Conservation (phyloP, 148 eudicot genomes). For the Dysphania ambrosioides region DNA sequence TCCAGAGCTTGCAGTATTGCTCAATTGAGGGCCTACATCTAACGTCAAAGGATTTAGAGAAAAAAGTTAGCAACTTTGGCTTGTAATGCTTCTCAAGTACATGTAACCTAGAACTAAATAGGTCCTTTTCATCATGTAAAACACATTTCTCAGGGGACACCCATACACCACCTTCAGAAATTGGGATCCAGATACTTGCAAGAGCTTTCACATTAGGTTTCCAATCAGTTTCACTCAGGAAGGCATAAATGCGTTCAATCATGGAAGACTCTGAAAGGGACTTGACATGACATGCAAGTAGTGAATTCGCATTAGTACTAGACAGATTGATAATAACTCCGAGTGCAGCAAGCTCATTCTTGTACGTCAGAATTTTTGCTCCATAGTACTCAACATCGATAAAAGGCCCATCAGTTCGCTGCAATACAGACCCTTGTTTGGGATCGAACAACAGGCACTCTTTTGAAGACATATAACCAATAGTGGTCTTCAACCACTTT, state of each 20-base stretch:
- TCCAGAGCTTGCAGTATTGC: conserved; percentile 63
- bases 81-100: conserved; percentile 42
- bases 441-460: conserved; percentile 40
- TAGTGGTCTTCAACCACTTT: conserved; percentile 49
- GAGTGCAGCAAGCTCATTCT: conserved; percentile 40
- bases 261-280: conserved; percentile 28
- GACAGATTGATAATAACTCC: conserved; percentile 39
- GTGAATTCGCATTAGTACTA: conserved; percentile 26
- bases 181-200: conserved; percentile 47
- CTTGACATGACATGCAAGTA: conserved; percentile 41
- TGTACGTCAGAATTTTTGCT: conserved; percentile 30
- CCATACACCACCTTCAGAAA: conserved; percentile 46
- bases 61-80: conserved; percentile 34
- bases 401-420: conserved; percentile 54
- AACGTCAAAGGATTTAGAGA: conserved; percentile 41
- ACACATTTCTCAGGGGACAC: conserved; percentile 49
- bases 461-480: conserved; percentile 44
- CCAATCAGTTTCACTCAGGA: conserved; percentile 36
- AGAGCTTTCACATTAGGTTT: conserved; percentile 22
- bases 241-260: conserved; percentile 43
- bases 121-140: conserved; percentile 39
- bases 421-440: conserved; percentile 29
- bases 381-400: conserved; percentile 61
- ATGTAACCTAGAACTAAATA: conserved; percentile 38
- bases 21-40: conserved; percentile 41